These are phyloP conservation scores for Solanum chiquidenum DNA, from an alignment of 257 asterid species.

Conservation along the genomic window DNA sequence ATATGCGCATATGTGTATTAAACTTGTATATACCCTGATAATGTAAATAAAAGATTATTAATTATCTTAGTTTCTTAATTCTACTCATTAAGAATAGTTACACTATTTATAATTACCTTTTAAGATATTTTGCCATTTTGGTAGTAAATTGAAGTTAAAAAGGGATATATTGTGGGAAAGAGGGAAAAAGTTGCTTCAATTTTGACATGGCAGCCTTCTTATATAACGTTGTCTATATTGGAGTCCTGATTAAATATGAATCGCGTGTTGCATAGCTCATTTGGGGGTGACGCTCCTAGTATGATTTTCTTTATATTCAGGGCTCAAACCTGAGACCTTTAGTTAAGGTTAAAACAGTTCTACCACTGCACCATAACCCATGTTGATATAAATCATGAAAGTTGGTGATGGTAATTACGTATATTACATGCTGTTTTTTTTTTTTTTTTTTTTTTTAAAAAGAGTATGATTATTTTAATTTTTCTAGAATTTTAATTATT, in stretches of 20 bases:
- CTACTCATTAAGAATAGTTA: not conserved
- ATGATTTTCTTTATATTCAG: too few species aligned
- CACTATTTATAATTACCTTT: not conserved
- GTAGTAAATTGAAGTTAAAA: not conserved
- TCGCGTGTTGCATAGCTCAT: too few species aligned
- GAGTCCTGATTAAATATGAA: too few species aligned
- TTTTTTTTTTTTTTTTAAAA: not conserved
- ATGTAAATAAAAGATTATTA: not conserved
- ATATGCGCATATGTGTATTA: not conserved
- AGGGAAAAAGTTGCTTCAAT: constrained; percentile 32
- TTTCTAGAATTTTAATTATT: not conserved
- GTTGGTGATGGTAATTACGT: constrained; percentile 27
- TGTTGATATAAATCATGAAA: too few species aligned
- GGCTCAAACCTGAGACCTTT: too few species aligned
- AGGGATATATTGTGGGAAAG: not conserved
- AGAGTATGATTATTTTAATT: not conserved
- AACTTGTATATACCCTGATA: not conserved
- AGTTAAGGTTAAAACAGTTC: too few species aligned
- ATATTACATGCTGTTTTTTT: constrained; percentile 23
- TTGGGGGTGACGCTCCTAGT: too few species aligned
- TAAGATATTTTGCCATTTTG: not conserved
- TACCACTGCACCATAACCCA: too few species aligned
- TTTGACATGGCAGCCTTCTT: constrained; percentile 46
- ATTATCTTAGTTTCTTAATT: not conserved
- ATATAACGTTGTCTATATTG: constrained; percentile 2